Evolutionary conservation across 306 rosid genomes (phyloP).

Genomic region (Prunus kanzakura): DNA sequence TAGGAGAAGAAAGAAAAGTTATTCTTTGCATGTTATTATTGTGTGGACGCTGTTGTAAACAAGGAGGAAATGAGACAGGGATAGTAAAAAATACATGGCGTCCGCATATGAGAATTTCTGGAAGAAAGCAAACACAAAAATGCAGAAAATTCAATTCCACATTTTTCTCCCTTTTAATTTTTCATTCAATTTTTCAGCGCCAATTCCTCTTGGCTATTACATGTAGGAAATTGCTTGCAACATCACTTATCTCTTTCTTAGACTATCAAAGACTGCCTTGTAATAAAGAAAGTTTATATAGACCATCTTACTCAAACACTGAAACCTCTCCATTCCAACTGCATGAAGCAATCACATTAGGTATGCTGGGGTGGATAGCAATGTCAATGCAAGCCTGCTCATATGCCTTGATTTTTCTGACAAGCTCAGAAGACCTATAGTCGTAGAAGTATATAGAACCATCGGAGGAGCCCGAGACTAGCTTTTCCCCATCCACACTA

Average conservation of each 20-base stretch:
- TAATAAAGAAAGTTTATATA: constrained; percentile 1
- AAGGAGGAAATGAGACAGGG: too few species aligned
- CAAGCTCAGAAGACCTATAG: constrained; percentile 60
- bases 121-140: background rate
- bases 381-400: constrained; percentile 71
- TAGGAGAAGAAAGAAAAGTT: background rate
- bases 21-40: too few species aligned
- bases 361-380: constrained; percentile 67
- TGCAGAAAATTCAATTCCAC: background rate
- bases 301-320: constrained; percentile 47
- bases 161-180: background rate
- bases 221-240: background rate
- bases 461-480: constrained; percentile 86
- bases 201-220: background rate
- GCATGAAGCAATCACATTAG: constrained; percentile 74
- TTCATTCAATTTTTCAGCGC: background rate
- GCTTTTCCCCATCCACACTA: constrained; percentile 69
- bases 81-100: too few species aligned
- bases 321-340: constrained; percentile 81
- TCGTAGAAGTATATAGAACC: constrained; percentile 71
- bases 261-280: constrained; percentile 1
- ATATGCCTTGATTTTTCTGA: constrained; percentile 65
- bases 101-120: too few species aligned
- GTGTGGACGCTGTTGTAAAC: too few species aligned
- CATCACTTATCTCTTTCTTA: background rate